Evolutionary conservation across 2,329 filamentous ascomycete genomes (phyloP), one percentile per base, ranked within the genome.

Genomic region (Didymella sp.): DNA sequence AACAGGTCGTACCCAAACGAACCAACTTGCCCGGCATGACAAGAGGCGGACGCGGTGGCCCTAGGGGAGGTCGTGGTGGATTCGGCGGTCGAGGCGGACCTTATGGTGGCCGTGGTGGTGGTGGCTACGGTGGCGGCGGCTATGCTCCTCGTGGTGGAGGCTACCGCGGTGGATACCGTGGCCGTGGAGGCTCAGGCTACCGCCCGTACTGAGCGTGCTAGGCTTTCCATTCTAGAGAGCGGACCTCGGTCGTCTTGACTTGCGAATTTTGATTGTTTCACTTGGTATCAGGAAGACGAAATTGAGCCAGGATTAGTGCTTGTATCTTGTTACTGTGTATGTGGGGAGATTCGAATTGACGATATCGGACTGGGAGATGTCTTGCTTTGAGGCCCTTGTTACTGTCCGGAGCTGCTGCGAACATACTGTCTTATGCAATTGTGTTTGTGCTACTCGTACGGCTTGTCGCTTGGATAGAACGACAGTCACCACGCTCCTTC

Each of bases 11-110:
- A 21, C 94, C 95, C 30, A 99, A 99, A 82, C 90, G 95, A 60
- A 99, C 95, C 68, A 99, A 99, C 75, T 82, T 99, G 50, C 95
- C 95, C 1, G 95, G 95, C 59, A 94, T 99, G 92, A 89, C 86
- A 37, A 87, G 94, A 62, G 92, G 92, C 54, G 83, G 91, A 48
- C 87, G 87, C 31, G 82, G 84, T 25, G 78, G 73, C 53, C 82
- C 87, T 66, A 82, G 87, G 68, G 74, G 78, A 45, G 80, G 81
- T 40, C 80, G 77, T 64, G 77, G 80, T 46, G 61, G 60, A 59
- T 73, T 64, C 30, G 73, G 76, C 37, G 72, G 73, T 51, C 85
- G 86, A 41, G 84, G 82, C 35, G 84, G 81, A 59, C 73, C 75
- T 59, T 80, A 80, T 49, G 77, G 64, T 17, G 64, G 77, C 75